Evolutionary conservation across 2,329 filamentous ascomycete genomes (phyloP), one percentile per base, ranked within the genome.

Genomic region (Fusarium miscanthi): DNA sequence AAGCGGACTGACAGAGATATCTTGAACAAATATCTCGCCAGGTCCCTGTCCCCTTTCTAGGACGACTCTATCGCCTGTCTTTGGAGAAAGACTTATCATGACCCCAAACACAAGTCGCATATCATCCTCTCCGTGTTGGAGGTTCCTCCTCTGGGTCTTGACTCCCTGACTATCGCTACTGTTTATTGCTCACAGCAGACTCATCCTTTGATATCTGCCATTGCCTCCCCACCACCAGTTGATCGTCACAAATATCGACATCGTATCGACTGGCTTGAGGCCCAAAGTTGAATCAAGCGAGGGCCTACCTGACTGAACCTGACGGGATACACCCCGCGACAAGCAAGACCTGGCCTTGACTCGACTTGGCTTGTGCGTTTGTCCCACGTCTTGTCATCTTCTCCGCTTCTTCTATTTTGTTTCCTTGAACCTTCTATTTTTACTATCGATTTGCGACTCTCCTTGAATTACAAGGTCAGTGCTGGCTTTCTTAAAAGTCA

Each of bases 41-140:
- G 66, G 66, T 65, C 70, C 63, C 42, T 65, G 71, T 66, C 66
- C 66, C 52, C 59, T 49, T 69, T 52, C 63, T 66, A 73, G 67
- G 70, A 59, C 56, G 48, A 49, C 40, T 66, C 46, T 62, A 66
- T 72, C 59, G 30, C 37, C 63, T 54, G 41, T 69, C 35, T 53
- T 64, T 48, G 35, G 27, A 69, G 51, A 73, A 70, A 75, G 71
- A 76, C 73, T 81, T 81, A 83, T 82, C 80, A 83, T 83, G 82
- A 82, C 76, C 80, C 77, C 78, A 73, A 79, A 81, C 79, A 77
- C 75, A 73, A 76, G 72, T 69, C 79, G 80, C 63, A 78, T 80
- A 77, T 79, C 77, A 77, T 78, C 78, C 77, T 83, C 81, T 82
- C 81, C 82, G 76, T 78, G 77, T 74, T 78, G 82, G 82, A 83